These are phyloP conservation scores for Poteriospumella lacustris DNA, from an alignment of 108 stramenopile species.

Conservation along the genomic window DNA sequence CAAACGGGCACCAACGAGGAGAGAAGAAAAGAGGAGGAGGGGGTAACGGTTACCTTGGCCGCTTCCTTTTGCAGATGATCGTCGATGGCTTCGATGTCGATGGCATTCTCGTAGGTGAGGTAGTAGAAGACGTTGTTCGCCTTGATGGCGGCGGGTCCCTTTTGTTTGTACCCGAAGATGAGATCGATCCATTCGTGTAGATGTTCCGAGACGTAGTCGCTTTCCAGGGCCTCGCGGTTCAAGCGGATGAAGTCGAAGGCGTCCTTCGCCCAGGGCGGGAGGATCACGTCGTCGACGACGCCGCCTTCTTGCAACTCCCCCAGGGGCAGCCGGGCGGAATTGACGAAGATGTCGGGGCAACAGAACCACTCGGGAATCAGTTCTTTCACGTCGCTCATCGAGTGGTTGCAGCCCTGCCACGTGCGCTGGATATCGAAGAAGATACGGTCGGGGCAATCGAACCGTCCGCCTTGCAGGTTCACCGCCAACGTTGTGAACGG, in stretches of 20 bases:
- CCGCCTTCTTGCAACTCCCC: slow-evolving; percentile 71
- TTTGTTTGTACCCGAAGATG: slow-evolving; percentile 89
- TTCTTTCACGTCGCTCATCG: slow-evolving; percentile 62
- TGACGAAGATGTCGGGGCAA: slow-evolving; percentile 75
- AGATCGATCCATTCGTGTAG: slow-evolving; percentile 92
- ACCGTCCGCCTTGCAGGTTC: slow-evolving; percentile 79
- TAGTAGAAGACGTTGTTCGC: slow-evolving; percentile 90
- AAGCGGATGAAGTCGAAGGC: slow-evolving; percentile 82
- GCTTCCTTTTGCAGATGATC: slow-evolving; percentile 75
- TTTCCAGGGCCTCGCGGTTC: slow-evolving; percentile 82
- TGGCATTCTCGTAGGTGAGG: slow-evolving; percentile 92
- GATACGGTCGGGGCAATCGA: slow-evolving; percentile 89
- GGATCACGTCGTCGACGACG: slow-evolving; percentile 70
- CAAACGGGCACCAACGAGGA: too few relatives aligned
- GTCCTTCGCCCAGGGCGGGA: slow-evolving; percentile 92
- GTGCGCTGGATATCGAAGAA: slow-evolving; percentile 53
- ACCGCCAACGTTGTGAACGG: slow-evolving; percentile 84
- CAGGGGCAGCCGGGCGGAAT: slow-evolving; percentile 74
- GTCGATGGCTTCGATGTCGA: slow-evolving; percentile 82
- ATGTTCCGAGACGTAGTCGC: slow-evolving; percentile 77
- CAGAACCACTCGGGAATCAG: slow-evolving; percentile 86
- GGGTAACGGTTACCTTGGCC: slow-evolving; percentile 46
- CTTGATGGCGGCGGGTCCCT: slow-evolving; percentile 68
- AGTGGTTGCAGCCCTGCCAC: slow-evolving; percentile 35
- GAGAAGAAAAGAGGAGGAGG: too few relatives aligned